Percentiles rank a stretch among this genome's conserved stretches.
These are phyloP conservation scores for Pyrenula aspistea DNA, from an alignment of 495 filamentous ascomycete genomes.

Conservation along the genomic window DNA sequence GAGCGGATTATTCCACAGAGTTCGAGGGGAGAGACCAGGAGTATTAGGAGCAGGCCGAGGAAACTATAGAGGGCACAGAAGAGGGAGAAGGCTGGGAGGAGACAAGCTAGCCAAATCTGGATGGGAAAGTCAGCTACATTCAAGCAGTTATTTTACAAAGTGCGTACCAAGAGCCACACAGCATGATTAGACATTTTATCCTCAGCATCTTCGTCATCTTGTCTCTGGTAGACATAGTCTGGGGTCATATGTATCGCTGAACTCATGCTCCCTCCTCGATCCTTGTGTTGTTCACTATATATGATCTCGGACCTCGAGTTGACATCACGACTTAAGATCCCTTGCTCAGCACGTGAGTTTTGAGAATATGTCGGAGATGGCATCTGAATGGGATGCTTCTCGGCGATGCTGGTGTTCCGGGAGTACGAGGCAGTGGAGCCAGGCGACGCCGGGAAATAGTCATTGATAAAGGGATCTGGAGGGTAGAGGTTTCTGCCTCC, in stretches of 20 bases:
- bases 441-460: not conserved
- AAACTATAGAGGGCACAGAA: slow-evolving; percentile 30
- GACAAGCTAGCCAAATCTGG: slow-evolving; percentile 36
- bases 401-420: not conserved
- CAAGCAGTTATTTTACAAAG: not conserved
- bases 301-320: not conserved
- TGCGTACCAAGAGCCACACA: slow-evolving; percentile 16
- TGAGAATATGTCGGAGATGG: not conserved
- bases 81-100: slow-evolving; percentile 33
- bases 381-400: not conserved
- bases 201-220: not conserved
- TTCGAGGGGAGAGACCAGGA: slow-evolving; percentile 29
- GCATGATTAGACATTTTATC: slow-evolving; percentile 4
- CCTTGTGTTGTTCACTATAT: not conserved
- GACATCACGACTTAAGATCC: not conserved
- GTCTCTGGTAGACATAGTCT: not conserved
- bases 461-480: not conserved
- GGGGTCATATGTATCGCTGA: not conserved
- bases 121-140: not conserved
- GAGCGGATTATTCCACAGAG: slow-evolving; percentile 26
- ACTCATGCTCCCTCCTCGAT: not conserved
- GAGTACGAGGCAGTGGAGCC: not conserved
- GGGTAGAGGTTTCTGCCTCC: not conserved
- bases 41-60: slow-evolving; percentile 25
- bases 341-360: not conserved